phyloP scores from a whole-genome alignment of 768 basidiomycete species.

The Trametes maxima region DNA sequence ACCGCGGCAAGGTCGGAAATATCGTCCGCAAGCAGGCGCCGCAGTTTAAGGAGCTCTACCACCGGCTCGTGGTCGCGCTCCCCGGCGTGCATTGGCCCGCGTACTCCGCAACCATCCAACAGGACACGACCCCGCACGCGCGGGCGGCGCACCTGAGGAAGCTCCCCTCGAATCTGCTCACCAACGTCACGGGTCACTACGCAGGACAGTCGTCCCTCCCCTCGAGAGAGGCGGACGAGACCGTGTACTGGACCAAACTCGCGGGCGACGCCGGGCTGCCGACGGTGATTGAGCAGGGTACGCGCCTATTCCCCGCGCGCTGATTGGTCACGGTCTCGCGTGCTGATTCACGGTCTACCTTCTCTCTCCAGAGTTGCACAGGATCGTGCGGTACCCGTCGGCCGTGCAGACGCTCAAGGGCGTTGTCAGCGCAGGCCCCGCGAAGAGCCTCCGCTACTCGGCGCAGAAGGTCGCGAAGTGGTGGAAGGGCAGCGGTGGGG shows the following conservation, averaged over 20 bases:
- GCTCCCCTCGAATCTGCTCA: conserved; percentile 70
- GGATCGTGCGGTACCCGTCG: conserved; percentile 82
- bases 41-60: conserved; percentile 89
- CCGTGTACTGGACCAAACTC: conserved; percentile 71
- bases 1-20: conserved; percentile 91
- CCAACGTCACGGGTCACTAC: conserved; percentile 55
- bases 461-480: conserved; percentile 84
- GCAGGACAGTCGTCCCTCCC: conserved; percentile 37
- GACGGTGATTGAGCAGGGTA: conserved; percentile 55
- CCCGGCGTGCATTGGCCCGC: conserved; percentile 79
- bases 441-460: conserved; percentile 77
- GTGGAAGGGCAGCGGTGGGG: conserved; percentile 46
- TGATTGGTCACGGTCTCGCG: background rate
- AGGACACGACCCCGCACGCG: conserved; percentile 72
- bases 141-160: conserved; percentile 76
- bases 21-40: conserved; percentile 82
- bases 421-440: conserved; percentile 76
- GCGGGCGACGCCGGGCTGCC: conserved; percentile 65
- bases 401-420: conserved; percentile 87
- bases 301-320: background rate
- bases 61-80: conserved; percentile 71
- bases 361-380: conserved; percentile 59
- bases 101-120: conserved; percentile 56
- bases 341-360: background rate
- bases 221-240: conserved; percentile 63